Percentiles rank a stretch among this genome's conserved stretches.
Conservation (phyloP, 306 rosid genomes). For the Trifolium repens region DNA sequence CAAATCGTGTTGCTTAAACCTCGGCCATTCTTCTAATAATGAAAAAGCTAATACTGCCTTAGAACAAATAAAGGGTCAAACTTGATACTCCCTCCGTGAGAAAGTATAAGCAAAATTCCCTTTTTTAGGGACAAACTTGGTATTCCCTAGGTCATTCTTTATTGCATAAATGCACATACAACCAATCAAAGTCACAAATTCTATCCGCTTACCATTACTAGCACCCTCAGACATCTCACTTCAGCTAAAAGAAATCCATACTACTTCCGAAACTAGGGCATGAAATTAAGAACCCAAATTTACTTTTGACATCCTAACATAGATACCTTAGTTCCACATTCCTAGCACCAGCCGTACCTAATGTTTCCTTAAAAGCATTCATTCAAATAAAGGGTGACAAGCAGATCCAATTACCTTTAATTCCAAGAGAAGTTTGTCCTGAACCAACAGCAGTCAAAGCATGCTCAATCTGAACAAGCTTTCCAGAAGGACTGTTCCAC, state of each 20-base stretch:
- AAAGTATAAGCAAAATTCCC: too few relatives aligned
- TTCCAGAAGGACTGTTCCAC: slow-evolving; percentile 80
- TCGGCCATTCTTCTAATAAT: background rate
- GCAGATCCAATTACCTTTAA: slow-evolving; percentile 64
- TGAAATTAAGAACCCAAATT: background rate
- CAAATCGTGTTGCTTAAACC: background rate
- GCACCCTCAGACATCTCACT: background rate
- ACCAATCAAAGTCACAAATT: background rate
- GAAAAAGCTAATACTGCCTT: slow-evolving; percentile 6
- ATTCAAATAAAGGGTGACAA: background rate
- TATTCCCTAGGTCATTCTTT: background rate
- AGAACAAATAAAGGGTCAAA: background rate
- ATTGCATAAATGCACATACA: background rate
- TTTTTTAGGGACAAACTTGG: background rate
- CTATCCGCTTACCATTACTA: background rate
- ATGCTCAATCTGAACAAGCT: slow-evolving; percentile 72
- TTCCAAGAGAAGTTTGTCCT: slow-evolving; percentile 96
- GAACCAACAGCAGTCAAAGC: slow-evolving; percentile 96
- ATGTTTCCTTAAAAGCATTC: background rate
- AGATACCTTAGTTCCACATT: background rate
- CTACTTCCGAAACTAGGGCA: background rate
- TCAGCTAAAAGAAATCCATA: background rate
- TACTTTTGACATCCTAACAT: background rate
- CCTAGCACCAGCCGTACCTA: background rate
- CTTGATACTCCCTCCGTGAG: background rate